These are phyloP conservation scores for Stemphylium lycopersici DNA, from an alignment of 2,329 filamentous ascomycete species.

Conservation along the genomic window DNA sequence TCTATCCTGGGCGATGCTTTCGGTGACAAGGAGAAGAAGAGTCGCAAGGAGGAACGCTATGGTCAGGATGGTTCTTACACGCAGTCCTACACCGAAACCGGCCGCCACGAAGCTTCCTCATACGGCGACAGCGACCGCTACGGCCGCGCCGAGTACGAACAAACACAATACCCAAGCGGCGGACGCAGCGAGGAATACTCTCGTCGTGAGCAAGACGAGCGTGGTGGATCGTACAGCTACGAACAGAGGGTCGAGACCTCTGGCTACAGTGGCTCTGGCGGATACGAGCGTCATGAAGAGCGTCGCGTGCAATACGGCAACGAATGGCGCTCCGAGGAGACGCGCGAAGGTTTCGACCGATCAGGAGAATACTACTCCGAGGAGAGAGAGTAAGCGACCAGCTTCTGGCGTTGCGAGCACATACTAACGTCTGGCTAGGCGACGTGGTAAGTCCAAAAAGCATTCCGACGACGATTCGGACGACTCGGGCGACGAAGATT, in stretches of 20 bases:
- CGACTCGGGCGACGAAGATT: constrained; percentile 38
- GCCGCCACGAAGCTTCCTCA: constrained; percentile 53
- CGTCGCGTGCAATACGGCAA: constrained; percentile 56
- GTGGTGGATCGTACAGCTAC: constrained; percentile 59
- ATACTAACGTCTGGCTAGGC: constrained; percentile 31
- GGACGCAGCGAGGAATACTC: constrained; percentile 65
- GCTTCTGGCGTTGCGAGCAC: background rate
- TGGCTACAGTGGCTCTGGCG: constrained; percentile 55
- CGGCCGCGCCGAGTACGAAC: constrained; percentile 65
- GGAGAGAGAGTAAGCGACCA: constrained; percentile 46
- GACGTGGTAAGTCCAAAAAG: constrained; percentile 49
- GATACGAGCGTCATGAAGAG: constrained; percentile 66
- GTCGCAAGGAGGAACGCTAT: constrained; percentile 60
- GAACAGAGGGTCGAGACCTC: constrained; percentile 64
- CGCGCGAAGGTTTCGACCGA: constrained; percentile 43
- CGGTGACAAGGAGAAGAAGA: constrained; percentile 59
- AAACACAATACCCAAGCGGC: constrained; percentile 65
- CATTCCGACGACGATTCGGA: constrained; percentile 46
- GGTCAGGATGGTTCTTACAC: constrained; percentile 67
- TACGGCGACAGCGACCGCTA: constrained; percentile 57
- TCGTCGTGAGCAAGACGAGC: constrained; percentile 63
- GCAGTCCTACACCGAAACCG: constrained; percentile 67
- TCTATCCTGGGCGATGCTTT: constrained; percentile 70
- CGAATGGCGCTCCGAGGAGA: constrained; percentile 47
- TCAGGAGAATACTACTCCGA: constrained; percentile 51